Base-by-base conservation (phyloP, 2,329 filamentous ascomycete species). In the Diaporthe citrichinensis region DNA sequence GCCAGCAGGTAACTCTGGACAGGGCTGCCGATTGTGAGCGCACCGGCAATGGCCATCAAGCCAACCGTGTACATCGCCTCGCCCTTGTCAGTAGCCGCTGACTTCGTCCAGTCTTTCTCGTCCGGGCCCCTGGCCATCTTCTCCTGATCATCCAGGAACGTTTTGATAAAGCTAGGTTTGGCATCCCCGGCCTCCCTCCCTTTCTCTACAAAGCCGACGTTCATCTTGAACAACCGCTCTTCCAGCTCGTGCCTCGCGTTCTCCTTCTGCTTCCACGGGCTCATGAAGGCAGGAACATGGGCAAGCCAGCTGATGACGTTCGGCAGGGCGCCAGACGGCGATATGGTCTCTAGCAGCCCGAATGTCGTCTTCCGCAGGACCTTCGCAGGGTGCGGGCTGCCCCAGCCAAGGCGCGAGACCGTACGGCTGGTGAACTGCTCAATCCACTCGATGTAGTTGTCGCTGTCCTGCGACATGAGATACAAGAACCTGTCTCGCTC, bases 391-490 rank as follows among this genome's bases (percentile, higher is more conserved):
- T 85, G 83, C 8, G 86, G 81, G 20, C 83, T 86, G 31, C 87
- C 87, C 87, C 87, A 88, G 17, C 82, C 83, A 2, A 88, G 83
- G 1, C 86, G 84, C 6, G 85, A 84, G 4, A 88, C 85, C 9
- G 86, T 88, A 5, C 87, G 83, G 31, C 83, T 81, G 8, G 87
- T 88, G 79, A 87, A 87, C 77, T 88, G 85, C 80, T 88, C 87
- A 68, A 88, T 81, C 77, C 84, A 85, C 77, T 87, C 85, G 51
- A 84, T 81, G 77, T 88, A 88, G 46, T 85, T 83, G n/a, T 79
- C 79, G 1, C 86, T 81, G 31, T 86, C 82, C 28, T 80, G 81
- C 9, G 80, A 83, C 58, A 88, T 81, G 6, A 86, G 82, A 67
- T 85, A 86, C 23, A 88, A 80, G 74, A 88, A 86, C 2, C 85